Percentiles rank a stretch among this genome's conserved stretches.
Conservation (phyloP, 257 asterid genomes). For the Buddleja alternifolia region DNA sequence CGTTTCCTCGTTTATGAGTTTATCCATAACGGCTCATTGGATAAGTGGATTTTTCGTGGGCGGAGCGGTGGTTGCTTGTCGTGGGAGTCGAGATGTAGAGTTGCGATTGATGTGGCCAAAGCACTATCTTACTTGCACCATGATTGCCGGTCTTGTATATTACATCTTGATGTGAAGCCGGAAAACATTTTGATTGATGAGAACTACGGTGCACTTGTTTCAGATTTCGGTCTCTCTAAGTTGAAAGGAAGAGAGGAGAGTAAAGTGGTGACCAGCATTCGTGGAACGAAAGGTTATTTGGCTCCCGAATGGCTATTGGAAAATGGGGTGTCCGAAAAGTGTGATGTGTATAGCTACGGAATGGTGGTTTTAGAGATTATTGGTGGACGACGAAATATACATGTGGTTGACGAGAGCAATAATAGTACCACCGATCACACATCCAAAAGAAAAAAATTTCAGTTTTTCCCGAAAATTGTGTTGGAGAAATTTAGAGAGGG, state of each 20-base stretch:
- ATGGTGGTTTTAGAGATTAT: constrained; percentile 74
- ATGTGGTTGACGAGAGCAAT: constrained; percentile 35
- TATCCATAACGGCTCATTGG: constrained; percentile 63
- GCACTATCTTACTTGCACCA: constrained; percentile 77
- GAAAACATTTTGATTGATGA: constrained; percentile 71
- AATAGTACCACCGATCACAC: background rate
- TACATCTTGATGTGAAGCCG: constrained; percentile 81
- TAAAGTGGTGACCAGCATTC: constrained; percentile 53
- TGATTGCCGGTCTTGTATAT: constrained; percentile 72
- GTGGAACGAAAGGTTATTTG: constrained; percentile 81
- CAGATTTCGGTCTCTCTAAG: constrained; percentile 78
- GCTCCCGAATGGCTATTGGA: constrained; percentile 90
- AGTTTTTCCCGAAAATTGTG: constrained; percentile 60
- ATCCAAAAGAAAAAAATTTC: constrained; percentile 45
- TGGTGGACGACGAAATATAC: constrained; percentile 60
- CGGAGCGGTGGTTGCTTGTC: constrained; percentile 55
- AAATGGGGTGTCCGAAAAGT: constrained; percentile 71
- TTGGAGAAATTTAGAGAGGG: constrained; percentile 61
- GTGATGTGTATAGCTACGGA: constrained; percentile 75
- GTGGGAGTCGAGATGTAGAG: constrained; percentile 62
- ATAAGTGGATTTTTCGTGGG: constrained; percentile 59
- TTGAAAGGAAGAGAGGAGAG: constrained; percentile 79
- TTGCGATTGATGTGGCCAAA: constrained; percentile 66
- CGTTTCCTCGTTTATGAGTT: constrained; percentile 65
- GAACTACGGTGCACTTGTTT: constrained; percentile 48